Evolutionary conservation across 2,329 filamentous ascomycete genomes (phyloP).

Genomic region (Trichoderma cornu-damae): DNA sequence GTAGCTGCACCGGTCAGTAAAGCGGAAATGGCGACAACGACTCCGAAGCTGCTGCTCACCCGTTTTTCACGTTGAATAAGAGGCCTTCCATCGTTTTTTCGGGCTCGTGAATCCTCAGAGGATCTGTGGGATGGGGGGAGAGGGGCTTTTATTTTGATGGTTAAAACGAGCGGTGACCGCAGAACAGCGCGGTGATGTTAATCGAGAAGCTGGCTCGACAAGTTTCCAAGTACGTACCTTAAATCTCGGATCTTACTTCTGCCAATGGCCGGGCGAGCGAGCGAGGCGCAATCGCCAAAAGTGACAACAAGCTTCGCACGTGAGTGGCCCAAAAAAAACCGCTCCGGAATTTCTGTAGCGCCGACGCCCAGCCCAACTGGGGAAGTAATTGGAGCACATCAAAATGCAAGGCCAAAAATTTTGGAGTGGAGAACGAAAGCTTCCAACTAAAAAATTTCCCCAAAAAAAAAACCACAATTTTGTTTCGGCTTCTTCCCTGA

Average conservation of each 20-base stretch:
- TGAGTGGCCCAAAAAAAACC: conserved; percentile 21
- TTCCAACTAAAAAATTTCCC: conserved; percentile 42
- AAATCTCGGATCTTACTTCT: conserved; percentile 9
- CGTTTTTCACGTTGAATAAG: conserved; percentile 90
- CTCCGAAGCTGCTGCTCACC: conserved; percentile 52
- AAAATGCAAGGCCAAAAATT: conserved; percentile 41
- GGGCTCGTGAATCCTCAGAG: neutral
- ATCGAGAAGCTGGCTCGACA: neutral
- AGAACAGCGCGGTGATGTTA: neutral
- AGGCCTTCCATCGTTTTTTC: conserved; percentile 73
- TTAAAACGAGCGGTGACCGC: neutral
- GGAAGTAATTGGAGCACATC: conserved; percentile 24
- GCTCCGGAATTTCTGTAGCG: conserved; percentile 26
- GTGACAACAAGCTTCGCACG: conserved; percentile 21
- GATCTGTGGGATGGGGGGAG: neutral
- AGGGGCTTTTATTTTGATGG: too few species aligned
- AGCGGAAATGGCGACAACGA: neutral
- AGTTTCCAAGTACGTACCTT: neutral
- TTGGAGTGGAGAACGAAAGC: conserved; percentile 35
- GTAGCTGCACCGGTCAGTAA: conserved; percentile 55
- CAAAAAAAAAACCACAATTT: conserved; percentile 27
- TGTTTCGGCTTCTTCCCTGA: conserved; percentile 31
- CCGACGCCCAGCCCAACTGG: conserved; percentile 30
- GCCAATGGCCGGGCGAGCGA: conserved; percentile 9
- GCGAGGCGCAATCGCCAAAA: conserved; percentile 11